phyloP scores from a whole-genome alignment of 768 basidiomycete genomes.

The Tylopilus sp. region DNA sequence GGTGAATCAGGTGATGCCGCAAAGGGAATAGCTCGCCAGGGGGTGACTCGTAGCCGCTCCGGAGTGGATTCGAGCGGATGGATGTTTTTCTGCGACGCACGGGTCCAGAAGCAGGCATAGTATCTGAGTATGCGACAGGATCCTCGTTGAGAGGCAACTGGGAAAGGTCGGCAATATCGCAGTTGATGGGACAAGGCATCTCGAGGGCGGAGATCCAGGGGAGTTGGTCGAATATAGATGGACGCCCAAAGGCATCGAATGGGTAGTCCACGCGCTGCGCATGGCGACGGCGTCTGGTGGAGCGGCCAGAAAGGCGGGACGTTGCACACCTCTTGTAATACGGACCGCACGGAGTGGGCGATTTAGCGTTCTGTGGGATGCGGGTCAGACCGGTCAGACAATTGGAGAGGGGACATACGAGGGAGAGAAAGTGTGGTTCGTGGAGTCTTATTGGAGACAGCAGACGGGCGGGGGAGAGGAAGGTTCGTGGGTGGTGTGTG shows the following conservation, averaged over 20 bases:
- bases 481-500: constrained; percentile 17
- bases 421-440: constrained; percentile 24
- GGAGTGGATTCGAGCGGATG: constrained; percentile 47
- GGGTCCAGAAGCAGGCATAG: constrained; percentile 42
- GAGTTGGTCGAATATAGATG: constrained; percentile 53
- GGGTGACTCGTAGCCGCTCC: constrained; percentile 22
- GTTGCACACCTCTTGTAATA: constrained; percentile 36
- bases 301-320: constrained; percentile 34
- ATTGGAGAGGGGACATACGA: constrained; percentile 13
- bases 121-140: constrained; percentile 17
- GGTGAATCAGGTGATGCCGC: constrained; percentile 28
- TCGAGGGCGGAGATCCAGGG: constrained; percentile 68
- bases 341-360: constrained; percentile 37
- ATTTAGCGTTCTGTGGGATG: constrained; percentile 35
- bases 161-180: constrained; percentile 67
- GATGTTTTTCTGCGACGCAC: constrained; percentile 58
- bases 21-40: constrained; percentile 13
- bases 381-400: constrained; percentile 4
- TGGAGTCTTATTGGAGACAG: constrained; percentile 38
- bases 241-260: constrained; percentile 32
- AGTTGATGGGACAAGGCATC: constrained; percentile 40
- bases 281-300: constrained; percentile 42
- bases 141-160: constrained; percentile 41
- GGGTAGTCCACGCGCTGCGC: constrained; percentile 40
- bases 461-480: constrained; percentile 33